Base-by-base conservation (phyloP, 768 basidiomycete genomes). In the Mycena filopes region DNA sequence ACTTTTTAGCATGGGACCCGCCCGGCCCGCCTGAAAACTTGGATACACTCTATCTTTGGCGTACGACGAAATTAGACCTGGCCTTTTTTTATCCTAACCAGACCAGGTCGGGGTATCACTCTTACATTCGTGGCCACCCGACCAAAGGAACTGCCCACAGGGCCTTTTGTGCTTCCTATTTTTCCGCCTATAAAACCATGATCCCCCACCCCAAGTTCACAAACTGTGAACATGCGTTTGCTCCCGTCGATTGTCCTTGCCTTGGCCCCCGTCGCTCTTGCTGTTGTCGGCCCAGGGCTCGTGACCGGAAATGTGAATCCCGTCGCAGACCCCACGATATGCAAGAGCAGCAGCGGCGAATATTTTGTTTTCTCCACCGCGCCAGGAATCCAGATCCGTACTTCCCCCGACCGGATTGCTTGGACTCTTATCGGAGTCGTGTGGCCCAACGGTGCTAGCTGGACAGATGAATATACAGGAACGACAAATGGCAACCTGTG, bases 401-500 rank as follows among this genome's bases (percentile, higher is more conserved):
- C 78, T 1, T 77, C 76, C 3, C 70, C 73, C 8, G 79, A 80
- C 56, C 60, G 77, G 13, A 76, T 68, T 0, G 68, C 67, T 4
- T 80, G 74, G 73, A 75, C 73, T 13, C 42, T 67, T 4, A 60
- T 67, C 7, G 79, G 79, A 8, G 29, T 61, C 0, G 76, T 80
- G 9, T 80, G 70, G 71, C 77, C 78, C 5, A 69, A 72, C 67
- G 78, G 77, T 21, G 76, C 78, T 8, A 58, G 65, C 16, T 76
- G 76, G 74, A 78, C 78, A 3, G 74, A 78, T 56, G 21, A 63
- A 12, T 80, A 75, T 57, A 79, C 78, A 36, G 71, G 71, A 2
- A 75, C 73, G 0, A 54, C 67, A 13, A 78, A 79, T 53, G 79
- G 72, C n/a, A 62, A 43, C 21, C 40, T 76, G 8, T 77, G 78